Evolutionary conservation across 352 stramenopile genomes (phyloP), one percentile per base, ranked within the genome.

Genomic region (Pythium phragmitis): DNA sequence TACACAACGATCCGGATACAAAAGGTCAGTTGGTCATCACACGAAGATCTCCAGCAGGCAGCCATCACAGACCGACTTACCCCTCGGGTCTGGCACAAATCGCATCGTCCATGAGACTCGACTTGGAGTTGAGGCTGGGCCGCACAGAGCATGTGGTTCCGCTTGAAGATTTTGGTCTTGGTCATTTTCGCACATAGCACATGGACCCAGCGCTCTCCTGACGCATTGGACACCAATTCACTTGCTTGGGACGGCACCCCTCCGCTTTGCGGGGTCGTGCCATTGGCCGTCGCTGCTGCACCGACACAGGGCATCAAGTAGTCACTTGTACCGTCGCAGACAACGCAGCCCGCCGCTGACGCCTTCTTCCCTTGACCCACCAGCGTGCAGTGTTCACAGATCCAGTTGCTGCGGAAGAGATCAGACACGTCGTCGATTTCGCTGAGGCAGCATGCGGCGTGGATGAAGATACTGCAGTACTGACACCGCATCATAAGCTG

Each of bases 401-500:
- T 92, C 87, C 85, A 96, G 37, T 92, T 93, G 62, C 80, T 92
- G 65, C 73, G 60, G 60, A 88, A 84, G 41, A 90, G 80, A 26
- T 79, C 68, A 0, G 74, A 62, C 3, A 77, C 81, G 7, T 74
- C 74, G 2, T 81, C 79, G 51, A 90, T 81, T 47, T 92, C 80
- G n/a, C 73, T 89, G 52, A 89, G 74, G 16, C 79, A 91, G 61
- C 87, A 94, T n/a, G 86, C 76, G 0, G 87, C 80, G 46, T 96
- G 87, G 33, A 92, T 80, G 59, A 88, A 84, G 8, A 85, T 83
- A 62, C 88, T 91, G 74, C 87, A 96, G 52, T 91, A 89, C 56
- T 91, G 86, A 48, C 87, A 96, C 12, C 87, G 87, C 68, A 96
- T 81, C 74, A 94, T 82, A 60, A 93, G 82, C 59, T 96, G 87